Evolutionary conservation across 169 alveolate species (phyloP).

Genomic region (Condylostoma magnum): DNA sequence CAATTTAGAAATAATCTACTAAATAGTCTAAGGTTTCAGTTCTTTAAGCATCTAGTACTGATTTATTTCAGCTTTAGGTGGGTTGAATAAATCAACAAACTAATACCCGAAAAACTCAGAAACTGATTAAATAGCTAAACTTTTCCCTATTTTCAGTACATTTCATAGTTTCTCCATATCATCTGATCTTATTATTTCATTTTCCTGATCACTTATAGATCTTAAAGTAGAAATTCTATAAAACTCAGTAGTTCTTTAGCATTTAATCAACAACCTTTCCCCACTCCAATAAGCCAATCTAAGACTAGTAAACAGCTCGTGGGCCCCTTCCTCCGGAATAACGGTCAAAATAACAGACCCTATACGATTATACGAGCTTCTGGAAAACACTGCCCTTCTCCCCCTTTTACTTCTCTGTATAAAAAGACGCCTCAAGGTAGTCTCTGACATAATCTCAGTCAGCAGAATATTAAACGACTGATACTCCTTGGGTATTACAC

Average conservation of each 20-base stretch:
- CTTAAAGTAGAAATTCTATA: not conserved
- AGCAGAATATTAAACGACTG: not conserved
- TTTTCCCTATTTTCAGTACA: constrained; percentile 11
- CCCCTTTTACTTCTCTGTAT: constrained; percentile 5
- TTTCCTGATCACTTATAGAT: not conserved
- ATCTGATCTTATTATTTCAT: not conserved
- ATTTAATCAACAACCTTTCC: not conserved
- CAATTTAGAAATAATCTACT: not conserved
- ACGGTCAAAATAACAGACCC: constrained; percentile 17
- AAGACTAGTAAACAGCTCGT: not conserved
- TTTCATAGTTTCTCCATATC: constrained; percentile 18
- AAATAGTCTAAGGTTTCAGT: not conserved
- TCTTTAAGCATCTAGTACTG: not conserved
- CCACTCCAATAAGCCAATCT: not conserved
- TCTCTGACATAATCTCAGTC: not conserved
- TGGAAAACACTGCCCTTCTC: not conserved
- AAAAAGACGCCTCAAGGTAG: not conserved
- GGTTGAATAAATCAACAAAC: not conserved
- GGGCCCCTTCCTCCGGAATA: not conserved
- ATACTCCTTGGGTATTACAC: not conserved
- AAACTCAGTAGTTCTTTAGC: not conserved
- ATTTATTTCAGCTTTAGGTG: not conserved
- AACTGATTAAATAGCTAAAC: constrained; percentile 11
- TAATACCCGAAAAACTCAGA: constrained; percentile 12
- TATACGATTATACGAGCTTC: not conserved